Evolutionary conservation across 176 grass and related monocot genomes (phyloP).

Genomic region (Hordeum marinum): DNA sequence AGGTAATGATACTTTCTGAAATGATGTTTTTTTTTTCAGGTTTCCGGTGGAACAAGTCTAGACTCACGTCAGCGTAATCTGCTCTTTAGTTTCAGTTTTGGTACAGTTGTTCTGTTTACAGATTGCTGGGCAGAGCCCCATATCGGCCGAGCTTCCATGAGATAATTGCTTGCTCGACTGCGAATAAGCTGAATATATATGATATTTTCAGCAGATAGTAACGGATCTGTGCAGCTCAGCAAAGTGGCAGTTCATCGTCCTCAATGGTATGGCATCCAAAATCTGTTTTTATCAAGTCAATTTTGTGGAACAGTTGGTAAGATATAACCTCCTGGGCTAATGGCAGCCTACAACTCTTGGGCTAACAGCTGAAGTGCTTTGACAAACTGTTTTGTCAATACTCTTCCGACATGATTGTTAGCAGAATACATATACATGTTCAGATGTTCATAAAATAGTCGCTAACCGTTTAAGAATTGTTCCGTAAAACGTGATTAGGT

Average conservation of each 20-base stretch:
- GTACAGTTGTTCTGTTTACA: constrained; percentile 20
- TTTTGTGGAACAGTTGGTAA: neutral
- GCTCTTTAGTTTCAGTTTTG: neutral
- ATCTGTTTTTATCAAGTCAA: neutral
- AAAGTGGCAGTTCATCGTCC: constrained; percentile 51
- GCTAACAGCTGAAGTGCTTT: neutral
- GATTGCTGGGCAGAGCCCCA: constrained; percentile 85
- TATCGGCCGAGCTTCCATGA: constrained; percentile 73
- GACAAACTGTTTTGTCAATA: neutral
- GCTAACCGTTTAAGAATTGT: too few species aligned
- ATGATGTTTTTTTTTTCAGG: neutral
- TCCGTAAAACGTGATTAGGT: too few species aligned
- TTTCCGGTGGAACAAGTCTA: neutral
- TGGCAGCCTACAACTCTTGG: neutral
- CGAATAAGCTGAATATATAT: constrained; percentile 48
- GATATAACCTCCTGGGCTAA: neutral
- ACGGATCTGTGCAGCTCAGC: constrained; percentile 43
- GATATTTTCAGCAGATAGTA: constrained; percentile 56
- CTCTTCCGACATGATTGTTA: neutral
- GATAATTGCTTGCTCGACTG: constrained; percentile 82
- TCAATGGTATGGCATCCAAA: constrained; percentile 42
- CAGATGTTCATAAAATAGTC: neutral
- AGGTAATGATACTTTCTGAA: constrained; percentile 42
- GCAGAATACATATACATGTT: neutral
- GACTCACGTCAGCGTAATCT: neutral